Base-by-base conservation (phyloP, 2,329 filamentous ascomycete genomes). In the Monosporascus sp. region DNA sequence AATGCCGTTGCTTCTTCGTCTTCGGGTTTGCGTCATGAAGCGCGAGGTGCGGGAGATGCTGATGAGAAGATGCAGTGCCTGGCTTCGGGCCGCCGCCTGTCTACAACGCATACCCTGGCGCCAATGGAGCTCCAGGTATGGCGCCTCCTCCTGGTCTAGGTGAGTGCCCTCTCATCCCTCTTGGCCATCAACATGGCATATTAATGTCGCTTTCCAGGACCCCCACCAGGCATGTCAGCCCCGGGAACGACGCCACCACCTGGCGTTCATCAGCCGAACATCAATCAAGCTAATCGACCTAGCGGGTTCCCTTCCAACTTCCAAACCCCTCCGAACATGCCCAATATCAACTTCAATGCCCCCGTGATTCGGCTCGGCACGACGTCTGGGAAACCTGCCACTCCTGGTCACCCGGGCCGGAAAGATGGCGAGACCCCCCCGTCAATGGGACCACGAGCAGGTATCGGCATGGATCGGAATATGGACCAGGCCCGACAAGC, bases 311-410 rank as follows among this genome's bases (percentile, higher is more conserved):
- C 90, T 57, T 77, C 86, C 55, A 90, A 85, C 71, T 97, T 96
- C 73, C 89, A 95, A 76, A 85, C 91, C 48, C 92, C 93, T 9
- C 78, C 89, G 49, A 96, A 94, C 68, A 89, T 97, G 81, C 91
- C 93, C 50, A 95, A 96, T 70, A 96, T 99, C 78, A 97, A 99
- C 76, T 96, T 97, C 77, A 96, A 89, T 66, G 94, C 94, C 37
- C 92, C 93, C 53, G 91, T 97, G 55, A 97, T 99, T 67, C 89
- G 94, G 52, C 81, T 99, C 46, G 94, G 93, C 43, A 93, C 91
- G 14, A 82, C 86, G 4, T 82, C 84, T 3, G 72, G 81, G n/a
- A 90, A 90, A 65, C 77, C 85, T 26, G 68, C 72, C 11, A 65
- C 70, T 0, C 68, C 75, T 7, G 62, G 68, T 11, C 59, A 63